Evolutionary conservation across 495 filamentous ascomycete species (phyloP).

Genomic region (Penicillium roqueforti): DNA sequence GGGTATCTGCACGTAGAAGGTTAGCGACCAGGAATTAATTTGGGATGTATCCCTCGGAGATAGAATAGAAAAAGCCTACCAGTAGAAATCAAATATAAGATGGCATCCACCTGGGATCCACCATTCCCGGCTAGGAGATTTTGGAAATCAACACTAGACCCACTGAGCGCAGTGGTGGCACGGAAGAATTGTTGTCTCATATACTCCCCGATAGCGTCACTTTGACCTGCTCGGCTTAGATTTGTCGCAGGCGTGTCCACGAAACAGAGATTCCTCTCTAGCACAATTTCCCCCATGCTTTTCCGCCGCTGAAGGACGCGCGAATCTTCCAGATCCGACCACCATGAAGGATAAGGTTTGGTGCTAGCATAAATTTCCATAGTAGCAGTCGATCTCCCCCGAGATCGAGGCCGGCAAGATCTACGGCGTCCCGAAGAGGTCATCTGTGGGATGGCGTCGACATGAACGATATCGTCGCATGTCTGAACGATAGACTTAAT

Average conservation of each 20-base stretch:
- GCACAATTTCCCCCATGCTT: conserved; percentile 72
- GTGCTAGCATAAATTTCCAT: conserved; percentile 91
- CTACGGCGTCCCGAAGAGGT: conserved; percentile 25
- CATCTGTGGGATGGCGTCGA: conserved; percentile 62
- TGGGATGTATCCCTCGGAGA: background rate
- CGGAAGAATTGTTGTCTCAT: conserved; percentile 69
- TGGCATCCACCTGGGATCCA: conserved; percentile 82
- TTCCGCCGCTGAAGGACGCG: conserved; percentile 67
- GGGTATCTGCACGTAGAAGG: conserved; percentile 51
- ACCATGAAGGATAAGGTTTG: conserved; percentile 88
- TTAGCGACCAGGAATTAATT: background rate
- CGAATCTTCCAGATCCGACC: conserved; percentile 82
- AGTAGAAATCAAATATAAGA: conserved; percentile 73
- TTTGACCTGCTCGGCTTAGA: conserved; percentile 61
- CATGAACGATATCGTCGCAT: conserved; percentile 96
- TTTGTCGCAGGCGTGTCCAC: conserved; percentile 83
- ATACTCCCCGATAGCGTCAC: conserved; percentile 67
- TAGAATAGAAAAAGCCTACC: conserved; percentile 45
- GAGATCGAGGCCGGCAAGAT: conserved; percentile 31
- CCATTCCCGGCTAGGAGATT: conserved; percentile 79
- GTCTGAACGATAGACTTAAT: conserved; percentile 89
- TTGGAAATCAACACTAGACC: conserved; percentile 70
- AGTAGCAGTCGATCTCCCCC: conserved; percentile 41
- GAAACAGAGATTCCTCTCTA: conserved; percentile 94
- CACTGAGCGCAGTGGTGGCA: conserved; percentile 52